phyloP scores from a whole-genome alignment of 768 basidiomycete genomes.

The Megacollybia marginata region DNA sequence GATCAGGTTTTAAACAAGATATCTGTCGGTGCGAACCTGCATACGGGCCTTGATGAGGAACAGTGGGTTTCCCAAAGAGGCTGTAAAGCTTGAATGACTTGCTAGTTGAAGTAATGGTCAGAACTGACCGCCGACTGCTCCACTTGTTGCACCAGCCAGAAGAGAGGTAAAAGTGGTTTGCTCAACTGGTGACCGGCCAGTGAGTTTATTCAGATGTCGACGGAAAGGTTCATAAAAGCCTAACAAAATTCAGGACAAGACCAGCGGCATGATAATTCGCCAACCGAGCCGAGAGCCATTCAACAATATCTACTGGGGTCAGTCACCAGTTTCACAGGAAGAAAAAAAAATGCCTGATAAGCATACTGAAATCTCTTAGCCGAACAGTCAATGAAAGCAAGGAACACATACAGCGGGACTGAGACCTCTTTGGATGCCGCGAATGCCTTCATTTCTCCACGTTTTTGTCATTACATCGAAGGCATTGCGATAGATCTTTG shows the following conservation, averaged over 20 bases:
- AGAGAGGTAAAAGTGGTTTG: slow-evolving; percentile 74
- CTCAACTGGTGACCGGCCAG: slow-evolving; percentile 57
- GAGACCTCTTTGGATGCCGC: slow-evolving; percentile 90
- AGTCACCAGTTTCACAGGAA: too few relatives aligned
- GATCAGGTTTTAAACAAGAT: not conserved
- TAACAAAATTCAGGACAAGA: slow-evolving; percentile 16
- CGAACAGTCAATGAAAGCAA: not conserved
- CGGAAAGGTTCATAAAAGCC: slow-evolving; percentile 97
- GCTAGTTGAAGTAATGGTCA: not conserved
- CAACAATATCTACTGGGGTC: slow-evolving; percentile 60
- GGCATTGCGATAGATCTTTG: slow-evolving; percentile 83
- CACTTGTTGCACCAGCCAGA: slow-evolving; percentile 82
- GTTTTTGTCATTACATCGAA: slow-evolving; percentile 84
- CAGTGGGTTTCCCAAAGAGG: slow-evolving; percentile 78
- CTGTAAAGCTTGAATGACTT: slow-evolving; percentile 24
- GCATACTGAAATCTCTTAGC: slow-evolving; percentile 50
- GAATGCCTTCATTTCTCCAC: slow-evolving; percentile 81
- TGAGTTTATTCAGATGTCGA: slow-evolving; percentile 52
- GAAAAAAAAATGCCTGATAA: slow-evolving; percentile 57
- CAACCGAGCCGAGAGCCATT: slow-evolving; percentile 87
- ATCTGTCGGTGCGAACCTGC: slow-evolving; percentile 50
- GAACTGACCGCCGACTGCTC: slow-evolving; percentile 76
- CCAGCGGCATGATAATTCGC: not conserved
- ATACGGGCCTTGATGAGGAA: slow-evolving; percentile 97
- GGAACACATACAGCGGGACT: slow-evolving; percentile 69